These are phyloP conservation scores for Coemansia sp. DNA, from an alignment of 371 early-diverging fungal species.

Conservation along the genomic window DNA sequence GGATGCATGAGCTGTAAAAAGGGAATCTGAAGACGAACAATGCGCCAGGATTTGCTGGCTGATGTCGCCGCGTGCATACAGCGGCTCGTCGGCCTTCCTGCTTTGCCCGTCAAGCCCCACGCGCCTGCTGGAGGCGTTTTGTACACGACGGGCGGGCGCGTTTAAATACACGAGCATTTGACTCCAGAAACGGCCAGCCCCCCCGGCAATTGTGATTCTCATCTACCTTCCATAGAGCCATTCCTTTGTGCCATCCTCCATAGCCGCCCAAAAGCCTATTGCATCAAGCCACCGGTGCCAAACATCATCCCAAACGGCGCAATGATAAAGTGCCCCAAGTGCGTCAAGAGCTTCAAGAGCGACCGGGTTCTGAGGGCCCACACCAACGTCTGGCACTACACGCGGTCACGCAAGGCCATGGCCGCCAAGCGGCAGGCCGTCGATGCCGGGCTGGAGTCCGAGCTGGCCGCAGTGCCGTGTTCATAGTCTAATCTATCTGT, in stretches of 20 bases:
- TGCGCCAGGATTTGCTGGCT: slow-evolving; percentile 7
- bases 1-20: neutral
- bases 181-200: neutral
- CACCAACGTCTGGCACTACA: slow-evolving; percentile 48
- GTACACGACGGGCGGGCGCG: neutral
- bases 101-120: slow-evolving; percentile 1
- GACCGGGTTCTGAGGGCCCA: slow-evolving; percentile 23
- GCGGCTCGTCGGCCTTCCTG: neutral
- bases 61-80: slow-evolving; percentile 9
- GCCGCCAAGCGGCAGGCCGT: neutral
- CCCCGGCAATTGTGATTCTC: neutral
- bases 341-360: slow-evolving; percentile 34
- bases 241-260: neutral
- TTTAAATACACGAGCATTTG: slow-evolving; percentile 3
- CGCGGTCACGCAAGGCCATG: slow-evolving; percentile 8
- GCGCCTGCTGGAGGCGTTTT: neutral
- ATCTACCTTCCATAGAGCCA: neutral
- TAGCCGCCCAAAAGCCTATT: neutral
- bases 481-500: slow-evolving; percentile 1
- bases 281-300: neutral
- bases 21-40: slow-evolving; percentile 10
- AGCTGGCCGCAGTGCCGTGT: neutral
- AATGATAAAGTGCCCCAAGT: slow-evolving; percentile 42
- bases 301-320: neutral
- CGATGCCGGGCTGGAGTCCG: neutral